Evolutionary conservation across 2,329 filamentous ascomycete species (phyloP), one percentile per base, ranked within the genome.

Genomic region (Rhytidhysteron rufulum): DNA sequence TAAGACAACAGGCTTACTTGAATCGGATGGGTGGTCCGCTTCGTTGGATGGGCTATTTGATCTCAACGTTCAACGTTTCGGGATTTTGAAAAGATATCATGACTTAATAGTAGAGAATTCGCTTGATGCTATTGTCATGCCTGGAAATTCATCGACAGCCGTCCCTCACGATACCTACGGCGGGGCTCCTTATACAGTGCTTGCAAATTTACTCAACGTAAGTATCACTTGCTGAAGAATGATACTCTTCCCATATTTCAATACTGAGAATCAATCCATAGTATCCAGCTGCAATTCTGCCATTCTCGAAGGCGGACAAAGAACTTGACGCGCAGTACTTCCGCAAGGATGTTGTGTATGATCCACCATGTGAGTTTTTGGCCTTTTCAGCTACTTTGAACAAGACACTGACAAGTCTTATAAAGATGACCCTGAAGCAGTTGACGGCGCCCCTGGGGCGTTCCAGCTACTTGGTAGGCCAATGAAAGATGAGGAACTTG

Each of bases 131-230:
- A 54, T 80, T 0, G 37, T 81, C n/a, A 67, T 66, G 38, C 67
- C 73, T 3, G 66, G 68, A 3, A 70, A 74, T 5, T 71, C 75
- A 47, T 68, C 61, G 10, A 77, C 74, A 0, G 75, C 78, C 0
- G 69, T 74, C 1, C 62, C 60, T 15, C 73, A 79, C 50, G 77
- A 80, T 51, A 68, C 62, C 0, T 80, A 72, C 53, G 68, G 72
- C 0, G 20, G 65, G 0, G 61, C 69, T 1, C 55, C 65, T 1
- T 77, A 75, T 38, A 79, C 77, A 0, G 52, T 70, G 15, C 44
- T 79, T 21, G 68, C 68, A 54, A 82, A 80, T 43, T 17, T 78
- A 7, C 48, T 79, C 4, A 73, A 79, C 54, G 73, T 72, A 49
- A 59, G 71, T 62, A 20, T 6, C 20, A 22, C 16, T 11, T 34